phyloP scores from a whole-genome alignment of 768 basidiomycete genomes.

The Filobasidium wieringae region DNA sequence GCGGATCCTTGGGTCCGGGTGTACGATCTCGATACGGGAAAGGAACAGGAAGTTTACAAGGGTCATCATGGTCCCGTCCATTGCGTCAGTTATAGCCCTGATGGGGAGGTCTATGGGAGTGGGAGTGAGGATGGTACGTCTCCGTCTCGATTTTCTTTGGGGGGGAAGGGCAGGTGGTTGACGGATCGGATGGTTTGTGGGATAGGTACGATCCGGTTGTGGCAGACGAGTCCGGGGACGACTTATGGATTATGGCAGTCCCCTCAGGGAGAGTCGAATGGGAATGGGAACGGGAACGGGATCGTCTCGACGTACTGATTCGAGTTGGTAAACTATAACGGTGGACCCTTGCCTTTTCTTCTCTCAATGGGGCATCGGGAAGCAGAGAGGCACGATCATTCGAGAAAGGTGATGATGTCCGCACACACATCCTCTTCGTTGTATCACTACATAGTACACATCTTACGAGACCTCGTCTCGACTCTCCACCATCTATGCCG shows the following conservation, averaged over 20 bases:
- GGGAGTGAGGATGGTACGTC: constrained; percentile 62
- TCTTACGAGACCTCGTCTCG: background rate
- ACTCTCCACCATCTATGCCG: background rate
- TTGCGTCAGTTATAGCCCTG: constrained; percentile 83
- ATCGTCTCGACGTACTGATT: background rate
- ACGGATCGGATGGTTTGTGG: background rate
- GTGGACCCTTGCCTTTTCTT: background rate
- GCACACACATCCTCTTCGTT: no score
- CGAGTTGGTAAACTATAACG: background rate
- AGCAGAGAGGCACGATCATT: no score
- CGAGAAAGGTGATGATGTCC: background rate
- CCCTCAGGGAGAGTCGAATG: background rate
- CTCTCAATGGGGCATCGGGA: background rate
- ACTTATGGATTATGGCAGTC: constrained; percentile 65
- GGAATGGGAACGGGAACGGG: constrained; percentile 7
- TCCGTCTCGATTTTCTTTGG: constrained; percentile 1
- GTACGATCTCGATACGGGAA: constrained; percentile 69
- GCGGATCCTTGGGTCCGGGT: constrained; percentile 94
- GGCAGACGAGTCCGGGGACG: constrained; percentile 93
- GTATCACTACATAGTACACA: background rate
- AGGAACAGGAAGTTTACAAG: constrained; percentile 81
- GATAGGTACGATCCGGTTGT: constrained; percentile 80
- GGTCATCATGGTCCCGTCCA: constrained; percentile 97
- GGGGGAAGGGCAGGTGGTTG: background rate
- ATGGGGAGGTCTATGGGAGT: constrained; percentile 94